These are phyloP conservation scores for Yarrowia sp. DNA, from an alignment of 805 yeast species.

Conservation along the genomic window DNA sequence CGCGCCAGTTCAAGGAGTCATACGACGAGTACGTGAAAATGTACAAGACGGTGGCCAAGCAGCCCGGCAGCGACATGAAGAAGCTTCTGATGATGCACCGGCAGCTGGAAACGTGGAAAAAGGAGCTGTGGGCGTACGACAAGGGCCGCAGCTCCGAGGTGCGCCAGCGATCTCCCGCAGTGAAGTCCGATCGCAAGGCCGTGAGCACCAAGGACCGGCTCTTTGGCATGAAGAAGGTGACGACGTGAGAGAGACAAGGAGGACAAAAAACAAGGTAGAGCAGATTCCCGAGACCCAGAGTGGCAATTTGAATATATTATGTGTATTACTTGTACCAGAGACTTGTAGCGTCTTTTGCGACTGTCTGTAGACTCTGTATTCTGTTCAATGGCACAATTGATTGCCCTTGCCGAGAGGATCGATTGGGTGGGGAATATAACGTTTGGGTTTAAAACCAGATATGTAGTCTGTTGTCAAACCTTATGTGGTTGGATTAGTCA, in stretches of 20 bases:
- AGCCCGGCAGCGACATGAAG: slow-evolving; percentile 39
- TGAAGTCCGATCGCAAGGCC: slow-evolving; percentile 23
- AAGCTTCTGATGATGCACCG: slow-evolving; percentile 52
- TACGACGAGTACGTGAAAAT: slow-evolving; percentile 51
- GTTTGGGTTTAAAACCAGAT: not conserved
- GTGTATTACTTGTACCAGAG: no score
- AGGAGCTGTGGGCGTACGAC: slow-evolving; percentile 49
- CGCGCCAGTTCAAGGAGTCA: slow-evolving; percentile 47
- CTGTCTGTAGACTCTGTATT: no score
- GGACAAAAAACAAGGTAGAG: no score
- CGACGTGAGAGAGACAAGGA: no score
- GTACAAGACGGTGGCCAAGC: slow-evolving; percentile 40
- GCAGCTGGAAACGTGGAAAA: slow-evolving; percentile 54
- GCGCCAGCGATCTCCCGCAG: slow-evolving; percentile 27
- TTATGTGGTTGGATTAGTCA: not conserved
- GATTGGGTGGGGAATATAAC: not conserved
- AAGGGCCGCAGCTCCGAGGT: not conserved
- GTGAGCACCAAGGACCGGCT: slow-evolving; percentile 20
- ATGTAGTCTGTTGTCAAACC: not conserved
- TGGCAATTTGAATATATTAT: slow-evolving; percentile 17
- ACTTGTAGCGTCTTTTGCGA: no score
- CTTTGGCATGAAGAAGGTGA: slow-evolving; percentile 22
- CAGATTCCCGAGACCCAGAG: no score
- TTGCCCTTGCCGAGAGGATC: no score
- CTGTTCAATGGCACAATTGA: no score